A percentile compares a stretch with the other conserved stretches of the same genome.
Evolutionary conservation across 164 flowering plant genomes (phyloP).

Genomic region (Annona cherimola): DNA sequence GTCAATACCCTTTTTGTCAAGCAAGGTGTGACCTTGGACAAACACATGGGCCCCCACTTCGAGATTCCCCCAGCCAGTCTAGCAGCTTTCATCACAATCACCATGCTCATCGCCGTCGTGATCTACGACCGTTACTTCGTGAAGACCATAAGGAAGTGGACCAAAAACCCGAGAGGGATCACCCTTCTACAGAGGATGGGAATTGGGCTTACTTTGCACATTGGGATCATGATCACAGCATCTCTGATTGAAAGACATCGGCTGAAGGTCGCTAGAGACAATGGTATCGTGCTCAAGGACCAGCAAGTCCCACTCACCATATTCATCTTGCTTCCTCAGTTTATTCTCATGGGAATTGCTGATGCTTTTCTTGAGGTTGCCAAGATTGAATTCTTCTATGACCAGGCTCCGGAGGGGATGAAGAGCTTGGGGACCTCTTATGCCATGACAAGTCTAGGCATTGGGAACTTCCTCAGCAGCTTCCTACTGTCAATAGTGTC

Average conservation of each 20-base stretch:
- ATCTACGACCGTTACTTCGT: conserved; percentile 45
- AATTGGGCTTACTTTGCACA: conserved; percentile 43
- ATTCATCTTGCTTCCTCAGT: conserved; percentile 25
- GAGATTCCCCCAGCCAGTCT: conserved; percentile 62
- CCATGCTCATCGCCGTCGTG: conserved; percentile 43
- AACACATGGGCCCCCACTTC: conserved; percentile 35
- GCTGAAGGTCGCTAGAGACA: conserved; percentile 16
- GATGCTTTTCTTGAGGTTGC: conserved; percentile 25
- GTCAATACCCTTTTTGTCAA: conserved; percentile 37
- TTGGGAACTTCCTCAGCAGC: conserved; percentile 25
- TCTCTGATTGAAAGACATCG: conserved; percentile 46
- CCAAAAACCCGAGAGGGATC: conserved; percentile 55
- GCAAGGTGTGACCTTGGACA: conserved; percentile 38
- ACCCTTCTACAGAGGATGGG: conserved; percentile 59
- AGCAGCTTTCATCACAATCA: conserved; percentile 39
- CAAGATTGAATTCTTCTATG: conserved; percentile 28
- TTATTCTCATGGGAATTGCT: conserved; percentile 17
- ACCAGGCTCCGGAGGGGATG: conserved; percentile 27
- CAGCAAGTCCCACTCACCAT: conserved; percentile 19
- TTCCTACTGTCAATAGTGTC: conserved; percentile 17
- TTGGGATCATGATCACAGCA: conserved; percentile 39
- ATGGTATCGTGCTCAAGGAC: conserved; percentile 4
- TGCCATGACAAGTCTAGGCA: conserved; percentile 16
- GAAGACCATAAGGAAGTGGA: conserved; percentile 26
- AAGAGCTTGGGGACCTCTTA: conserved; percentile 26